Conservation (phyloP, 805 yeast genomes). For the Alloascoidea africana region DNA sequence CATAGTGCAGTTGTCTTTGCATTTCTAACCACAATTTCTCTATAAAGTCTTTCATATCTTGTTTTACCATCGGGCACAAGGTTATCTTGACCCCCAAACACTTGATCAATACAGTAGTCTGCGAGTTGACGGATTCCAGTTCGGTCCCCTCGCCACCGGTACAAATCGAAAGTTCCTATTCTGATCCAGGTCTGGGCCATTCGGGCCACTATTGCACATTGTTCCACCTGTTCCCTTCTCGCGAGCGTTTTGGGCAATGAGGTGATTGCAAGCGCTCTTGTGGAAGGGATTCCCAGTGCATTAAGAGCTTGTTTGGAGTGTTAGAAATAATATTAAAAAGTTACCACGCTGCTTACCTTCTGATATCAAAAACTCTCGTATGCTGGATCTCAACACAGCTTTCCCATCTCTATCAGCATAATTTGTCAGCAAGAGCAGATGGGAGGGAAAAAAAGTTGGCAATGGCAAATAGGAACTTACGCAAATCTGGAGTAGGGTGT, state of each 20-base stretch:
- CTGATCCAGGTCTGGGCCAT: conserved; percentile 82
- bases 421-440: no score
- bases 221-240: conserved; percentile 49
- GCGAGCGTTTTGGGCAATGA: conserved; percentile 66
- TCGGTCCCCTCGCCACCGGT: conserved; percentile 58
- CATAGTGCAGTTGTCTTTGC: conserved; percentile 69
- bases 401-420: no score
- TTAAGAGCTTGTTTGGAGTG: conserved; percentile 22
- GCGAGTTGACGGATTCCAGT: conserved; percentile 45
- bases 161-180: conserved; percentile 77
- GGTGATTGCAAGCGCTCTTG: conserved; percentile 68
- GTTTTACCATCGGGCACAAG: conserved; percentile 25
- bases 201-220: conserved; percentile 74
- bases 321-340: neutral
- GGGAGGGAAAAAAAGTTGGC: no score
- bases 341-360: conserved; percentile 47
- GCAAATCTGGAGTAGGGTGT: conserved; percentile 93
- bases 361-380: conserved; percentile 75
- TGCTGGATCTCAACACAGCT: conserved; percentile 77
- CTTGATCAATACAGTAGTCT: conserved; percentile 56
- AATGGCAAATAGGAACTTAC: no score
- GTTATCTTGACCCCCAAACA: conserved; percentile 27
- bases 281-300: conserved; percentile 74
- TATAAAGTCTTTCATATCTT: conserved; percentile 54
- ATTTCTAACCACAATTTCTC: conserved; percentile 57